These are phyloP conservation scores for Eudorina sp. DNA, from an alignment of 139 green algal species.

Conservation along the genomic window DNA sequence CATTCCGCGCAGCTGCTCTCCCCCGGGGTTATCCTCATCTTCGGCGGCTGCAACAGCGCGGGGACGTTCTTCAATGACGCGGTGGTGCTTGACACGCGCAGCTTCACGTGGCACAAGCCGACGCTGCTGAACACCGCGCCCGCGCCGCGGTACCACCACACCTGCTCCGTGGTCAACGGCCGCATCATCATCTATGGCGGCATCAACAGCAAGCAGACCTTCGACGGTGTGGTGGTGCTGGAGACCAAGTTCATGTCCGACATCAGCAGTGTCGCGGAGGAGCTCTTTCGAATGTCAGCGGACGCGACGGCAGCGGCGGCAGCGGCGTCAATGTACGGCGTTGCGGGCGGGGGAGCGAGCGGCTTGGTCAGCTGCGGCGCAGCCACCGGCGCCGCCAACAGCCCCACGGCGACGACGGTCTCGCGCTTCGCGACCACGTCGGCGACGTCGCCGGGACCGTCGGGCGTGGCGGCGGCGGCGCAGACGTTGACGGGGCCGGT, in stretches of 20 bases:
- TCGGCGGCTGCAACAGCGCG: constrained; percentile 65
- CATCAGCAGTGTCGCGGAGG: constrained; percentile 60
- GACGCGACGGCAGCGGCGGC: neutral
- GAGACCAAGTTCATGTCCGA: constrained; percentile 59
- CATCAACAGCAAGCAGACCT: constrained; percentile 72
- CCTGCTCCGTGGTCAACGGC: constrained; percentile 50
- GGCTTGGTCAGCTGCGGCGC: neutral
- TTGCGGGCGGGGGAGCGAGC: neutral
- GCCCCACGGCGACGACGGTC: neutral
- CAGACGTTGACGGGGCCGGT: neutral
- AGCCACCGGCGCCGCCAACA: neutral
- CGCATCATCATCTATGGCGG: constrained; percentile 63
- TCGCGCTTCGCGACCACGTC: neutral
- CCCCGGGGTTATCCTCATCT: constrained; percentile 60
- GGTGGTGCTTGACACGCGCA: constrained; percentile 56
- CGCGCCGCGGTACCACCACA: constrained; percentile 70
- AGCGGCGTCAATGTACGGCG: neutral
- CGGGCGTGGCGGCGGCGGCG: neutral
- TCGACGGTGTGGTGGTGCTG: constrained; percentile 65
- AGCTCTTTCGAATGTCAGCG: constrained; percentile 54
- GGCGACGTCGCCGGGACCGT: neutral
- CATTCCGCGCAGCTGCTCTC: constrained; percentile 57
- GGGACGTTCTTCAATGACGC: constrained; percentile 66
- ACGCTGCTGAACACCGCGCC: constrained; percentile 62
- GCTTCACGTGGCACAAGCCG: constrained; percentile 56